Conservation (phyloP, 2,329 filamentous ascomycete genomes). For the Penicillium sp. region DNA sequence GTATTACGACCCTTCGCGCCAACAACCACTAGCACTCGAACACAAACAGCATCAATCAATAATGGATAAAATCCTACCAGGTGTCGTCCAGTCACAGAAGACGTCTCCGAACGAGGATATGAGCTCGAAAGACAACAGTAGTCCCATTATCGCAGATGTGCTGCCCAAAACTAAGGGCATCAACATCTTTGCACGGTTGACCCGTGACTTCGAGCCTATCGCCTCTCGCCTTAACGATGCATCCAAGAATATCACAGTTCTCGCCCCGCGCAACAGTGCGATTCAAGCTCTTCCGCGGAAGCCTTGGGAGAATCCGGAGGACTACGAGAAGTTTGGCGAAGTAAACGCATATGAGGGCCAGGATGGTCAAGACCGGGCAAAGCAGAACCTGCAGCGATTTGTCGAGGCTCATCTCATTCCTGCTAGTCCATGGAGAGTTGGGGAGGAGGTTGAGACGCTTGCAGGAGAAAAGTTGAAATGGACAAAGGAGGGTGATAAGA, state of each 20-base stretch:
- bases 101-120: conserved; percentile 13
- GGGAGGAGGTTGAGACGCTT: conserved; percentile 63
- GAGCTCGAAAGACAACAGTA: conserved; percentile 25
- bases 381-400: conserved; percentile 71
- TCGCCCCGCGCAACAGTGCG: conserved; percentile 80
- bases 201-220: conserved; percentile 69
- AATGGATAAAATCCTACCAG: conserved; percentile 24
- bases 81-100: conserved; percentile 23
- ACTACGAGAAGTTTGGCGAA: conserved; percentile 65
- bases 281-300: conserved; percentile 76
- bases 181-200: conserved; percentile 78
- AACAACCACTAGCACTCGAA: conserved; percentile 14
- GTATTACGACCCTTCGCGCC: conserved; percentile 3
- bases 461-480: conserved; percentile 75
- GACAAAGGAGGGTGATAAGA: conserved; percentile 63
- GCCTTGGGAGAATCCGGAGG: conserved; percentile 64
- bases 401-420: conserved; percentile 81
- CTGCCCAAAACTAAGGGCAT: conserved; percentile 74
- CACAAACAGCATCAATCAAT: conserved; percentile 27
- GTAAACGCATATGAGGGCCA: conserved; percentile 68
- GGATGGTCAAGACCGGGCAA: conserved; percentile 71
- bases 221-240: conserved; percentile 65
- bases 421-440: conserved; percentile 69
- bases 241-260: conserved; percentile 70
- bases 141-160: conserved; percentile 75